Conservation (phyloP, 2,329 filamentous ascomycete species). For the Penicillium brevicompactum region DNA sequence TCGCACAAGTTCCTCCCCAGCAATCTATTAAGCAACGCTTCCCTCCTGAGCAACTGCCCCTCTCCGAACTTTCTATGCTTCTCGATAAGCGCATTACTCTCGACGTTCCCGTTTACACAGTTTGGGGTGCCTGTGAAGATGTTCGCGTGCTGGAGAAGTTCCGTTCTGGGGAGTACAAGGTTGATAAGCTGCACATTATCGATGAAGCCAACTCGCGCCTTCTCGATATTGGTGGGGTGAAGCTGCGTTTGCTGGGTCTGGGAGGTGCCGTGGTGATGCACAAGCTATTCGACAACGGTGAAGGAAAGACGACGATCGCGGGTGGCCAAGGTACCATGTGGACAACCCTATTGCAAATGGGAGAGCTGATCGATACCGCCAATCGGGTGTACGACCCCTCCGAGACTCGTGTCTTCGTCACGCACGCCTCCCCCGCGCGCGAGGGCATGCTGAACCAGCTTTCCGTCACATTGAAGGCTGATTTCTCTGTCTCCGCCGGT, state of each 20-base stretch:
- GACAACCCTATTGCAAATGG: conserved; percentile 98
- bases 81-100: conserved; percentile 86
- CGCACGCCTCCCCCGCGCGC: conserved; percentile 92
- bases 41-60: conserved; percentile 75
- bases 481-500: conserved; percentile 96
- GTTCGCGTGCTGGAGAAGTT: conserved; percentile 97
- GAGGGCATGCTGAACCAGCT: conserved; percentile 97
- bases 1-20: conserved; percentile 68
- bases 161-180: conserved; percentile 95
- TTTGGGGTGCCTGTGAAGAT: conserved; percentile 99
- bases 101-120: conserved; percentile 95
- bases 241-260: conserved; percentile 88
- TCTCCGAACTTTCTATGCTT: conserved; percentile 89
- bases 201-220: conserved; percentile 96
- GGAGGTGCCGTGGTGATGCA: conserved; percentile 99
- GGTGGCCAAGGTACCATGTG: conserved; percentile 99
- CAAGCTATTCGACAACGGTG: conserved; percentile 98
- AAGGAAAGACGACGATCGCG: conserved; percentile 95
- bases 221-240: conserved; percentile 91
- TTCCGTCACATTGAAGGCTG: conserved; percentile 93
- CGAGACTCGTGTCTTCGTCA: conserved; percentile 94
- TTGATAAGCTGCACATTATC: conserved; percentile 95
- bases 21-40: conserved; percentile 80
- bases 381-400: conserved; percentile 98
- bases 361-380: conserved; percentile 94